Evolutionary conservation across 768 basidiomycete genomes (phyloP), one percentile per base, ranked within the genome.

Genomic region (Pisolithus sp.): DNA sequence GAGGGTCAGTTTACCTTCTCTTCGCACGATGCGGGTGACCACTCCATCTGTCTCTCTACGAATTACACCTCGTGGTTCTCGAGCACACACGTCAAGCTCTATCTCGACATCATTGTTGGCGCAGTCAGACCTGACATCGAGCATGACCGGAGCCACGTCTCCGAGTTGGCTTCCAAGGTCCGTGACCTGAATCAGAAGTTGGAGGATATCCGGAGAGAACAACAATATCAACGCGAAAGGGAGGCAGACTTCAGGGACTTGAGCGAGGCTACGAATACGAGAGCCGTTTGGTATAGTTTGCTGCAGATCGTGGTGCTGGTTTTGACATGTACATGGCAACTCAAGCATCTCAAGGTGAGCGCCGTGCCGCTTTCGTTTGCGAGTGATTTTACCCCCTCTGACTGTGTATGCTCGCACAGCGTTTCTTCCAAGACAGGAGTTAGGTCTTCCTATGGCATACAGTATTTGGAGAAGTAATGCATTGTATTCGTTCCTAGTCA

Each of bases 1-100:
- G 88, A 95, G 46, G 89, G 96, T 26, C 82, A 82, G 52, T 98
- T 98, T 73, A 98, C 96, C 0, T 99, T 99, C 64, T 97, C 96
- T 24, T 96, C 95, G 5, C 93, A 96, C 66, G 92, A 94, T 54
- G 79, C 94, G 26, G 94, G 94, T 45, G 96, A 98, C 74, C 96
- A 99, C 73, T 85, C 89, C 49, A 96, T 99, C 64, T 99, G 96
- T 66, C 80, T 98, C 46, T 90, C 90, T 6, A 89, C 91, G 18
- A 95, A 95, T 68, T 87, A 92, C 70, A 85, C 91, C 2, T 82
- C 89, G 15, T 95, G 90, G 92, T 89, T 89, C 69, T 77, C 80
- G 51, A 79, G 74, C 62, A 82, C 90, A 2, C 94, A 97, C 67
- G 89, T 99, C 55, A 90, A 91, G 43, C 81, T 99, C 53, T 88